Evolutionary conservation across 192 early-diverging fungal species (phyloP).

Genomic region (Lunasporangiospora selenospora): DNA sequence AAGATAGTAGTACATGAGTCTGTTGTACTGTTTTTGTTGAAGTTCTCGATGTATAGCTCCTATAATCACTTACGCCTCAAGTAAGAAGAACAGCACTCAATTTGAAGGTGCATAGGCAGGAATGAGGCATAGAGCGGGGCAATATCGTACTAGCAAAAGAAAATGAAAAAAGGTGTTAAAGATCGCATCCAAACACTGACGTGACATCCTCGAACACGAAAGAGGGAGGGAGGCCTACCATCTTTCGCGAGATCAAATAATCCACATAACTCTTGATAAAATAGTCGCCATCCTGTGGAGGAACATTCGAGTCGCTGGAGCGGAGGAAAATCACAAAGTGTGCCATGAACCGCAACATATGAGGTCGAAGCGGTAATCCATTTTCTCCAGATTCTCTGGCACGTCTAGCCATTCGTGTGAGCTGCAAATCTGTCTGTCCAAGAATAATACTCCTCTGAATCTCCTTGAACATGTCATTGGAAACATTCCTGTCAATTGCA

Average conservation of each 20-base stretch:
- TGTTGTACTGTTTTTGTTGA: no score
- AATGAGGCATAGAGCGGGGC: slow-evolving; percentile 39
- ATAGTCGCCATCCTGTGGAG: slow-evolving; percentile 51
- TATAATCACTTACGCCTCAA: slow-evolving; percentile 19
- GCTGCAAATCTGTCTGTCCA: slow-evolving; percentile 30
- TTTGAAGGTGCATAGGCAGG: slow-evolving; percentile 25
- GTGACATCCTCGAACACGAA: no score
- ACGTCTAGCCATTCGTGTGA: slow-evolving; percentile 22
- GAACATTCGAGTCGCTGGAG: slow-evolving; percentile 54
- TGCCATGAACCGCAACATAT: slow-evolving; percentile 72
- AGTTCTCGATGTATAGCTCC: no score
- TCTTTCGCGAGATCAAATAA: slow-evolving; percentile 30
- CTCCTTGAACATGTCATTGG: slow-evolving; percentile 27
- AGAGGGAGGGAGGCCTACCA: no score
- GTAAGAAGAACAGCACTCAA: slow-evolving; percentile 30
- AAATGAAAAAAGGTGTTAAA: neutral
- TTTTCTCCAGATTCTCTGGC: slow-evolving; percentile 3
- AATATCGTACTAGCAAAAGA: slow-evolving; percentile 18
- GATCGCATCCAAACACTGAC: no score
- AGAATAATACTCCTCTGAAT: slow-evolving; percentile 45
- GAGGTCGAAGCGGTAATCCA: slow-evolving; percentile 44
- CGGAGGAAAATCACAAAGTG: slow-evolving; percentile 74
- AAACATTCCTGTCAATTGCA: slow-evolving; percentile 14
- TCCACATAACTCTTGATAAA: slow-evolving; percentile 64
- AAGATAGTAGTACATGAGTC: no score